A percentile compares a stretch with the other conserved stretches of the same genome.
Conservation (phyloP, 306 rosid species). For the Nissolia schottii region DNA sequence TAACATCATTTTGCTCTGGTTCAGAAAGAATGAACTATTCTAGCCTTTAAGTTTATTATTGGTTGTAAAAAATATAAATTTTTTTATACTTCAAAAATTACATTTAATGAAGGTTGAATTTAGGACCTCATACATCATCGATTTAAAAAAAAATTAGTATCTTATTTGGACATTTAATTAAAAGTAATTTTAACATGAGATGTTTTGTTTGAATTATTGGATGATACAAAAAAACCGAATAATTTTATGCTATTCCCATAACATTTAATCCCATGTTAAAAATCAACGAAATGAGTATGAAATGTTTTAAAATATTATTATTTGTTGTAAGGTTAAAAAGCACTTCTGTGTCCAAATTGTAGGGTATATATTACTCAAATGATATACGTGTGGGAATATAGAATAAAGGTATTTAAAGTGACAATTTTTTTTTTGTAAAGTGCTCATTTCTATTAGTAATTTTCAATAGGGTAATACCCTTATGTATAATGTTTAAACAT, state of each 20-base stretch:
- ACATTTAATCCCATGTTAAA: neutral
- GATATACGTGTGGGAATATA: neutral
- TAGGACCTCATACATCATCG: too few species aligned
- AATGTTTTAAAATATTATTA: neutral
- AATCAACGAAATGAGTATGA: neutral
- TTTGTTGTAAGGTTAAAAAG: neutral
- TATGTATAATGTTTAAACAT: too few species aligned
- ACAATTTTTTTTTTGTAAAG: neutral
- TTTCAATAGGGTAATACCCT: neutral
- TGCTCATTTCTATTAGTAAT: neutral
- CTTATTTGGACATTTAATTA: too few species aligned
- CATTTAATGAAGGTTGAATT: too few species aligned
- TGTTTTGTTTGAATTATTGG: too few species aligned
- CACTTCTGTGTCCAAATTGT: neutral
- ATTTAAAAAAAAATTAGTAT: too few species aligned
- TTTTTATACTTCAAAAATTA: too few species aligned
- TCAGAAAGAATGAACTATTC: neutral
- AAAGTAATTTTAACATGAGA: too few species aligned
- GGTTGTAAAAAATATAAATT: too few species aligned
- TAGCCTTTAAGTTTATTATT: neutral
- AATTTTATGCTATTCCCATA: too few species aligned
- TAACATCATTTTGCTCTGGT: neutral
- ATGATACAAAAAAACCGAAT: too few species aligned
- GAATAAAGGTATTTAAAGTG: neutral
- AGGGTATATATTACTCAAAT: too few species aligned